Base-by-base conservation (phyloP, 2,329 filamentous ascomycete genomes). In the Stachybotrys elegans region DNA sequence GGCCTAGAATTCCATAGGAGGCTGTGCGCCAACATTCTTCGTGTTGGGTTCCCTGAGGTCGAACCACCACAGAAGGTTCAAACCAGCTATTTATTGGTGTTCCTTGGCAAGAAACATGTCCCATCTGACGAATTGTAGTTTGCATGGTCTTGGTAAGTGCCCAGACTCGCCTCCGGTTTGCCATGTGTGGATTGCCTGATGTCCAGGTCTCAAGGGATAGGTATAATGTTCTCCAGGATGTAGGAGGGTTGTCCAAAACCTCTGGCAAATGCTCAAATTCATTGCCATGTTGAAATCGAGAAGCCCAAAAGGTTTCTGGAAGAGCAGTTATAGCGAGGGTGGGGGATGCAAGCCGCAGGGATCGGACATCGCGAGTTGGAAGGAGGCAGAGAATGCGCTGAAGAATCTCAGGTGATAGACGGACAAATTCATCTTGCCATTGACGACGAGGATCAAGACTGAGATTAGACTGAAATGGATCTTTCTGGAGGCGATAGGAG, bases 211-310 rank as follows among this genome's bases (percentile, higher is more conserved):
- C 16, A 11, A 7, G 5, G 4, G 6, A 8, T 11, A 36, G 21
- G 5, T 19, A 36, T 7, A n/a, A 7, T 5, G 19, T 17, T 22
- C 38, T 19, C 47, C 48, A 51, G 2, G 47, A 51, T 14, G 19
- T 44, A 5, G 49, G 49, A 4, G 19, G 39, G 12, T 34, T 31
- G 8, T 31, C 8, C 7, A 16, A 22, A 7, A 38, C n/a, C 11
- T 51, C 47, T n/a, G 47, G 49, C 5, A 49, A 22, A 19, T 44
- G 13, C 1, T 49, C 43, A 23, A 43, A 51, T 16, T 51, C 49
- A n/a, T 47, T 27, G 11, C 44, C 46, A 9, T 32, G 40, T 11
- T 29, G 20, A n/a, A 49, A 49, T n/a, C 48, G 25, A 4, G 47
- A 45, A 9, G 47, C 44, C 47, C 48, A 51, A 22, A 51, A 49